Conservation (phyloP, 306 rosid genomes). For the Cucumis cinereus region DNA sequence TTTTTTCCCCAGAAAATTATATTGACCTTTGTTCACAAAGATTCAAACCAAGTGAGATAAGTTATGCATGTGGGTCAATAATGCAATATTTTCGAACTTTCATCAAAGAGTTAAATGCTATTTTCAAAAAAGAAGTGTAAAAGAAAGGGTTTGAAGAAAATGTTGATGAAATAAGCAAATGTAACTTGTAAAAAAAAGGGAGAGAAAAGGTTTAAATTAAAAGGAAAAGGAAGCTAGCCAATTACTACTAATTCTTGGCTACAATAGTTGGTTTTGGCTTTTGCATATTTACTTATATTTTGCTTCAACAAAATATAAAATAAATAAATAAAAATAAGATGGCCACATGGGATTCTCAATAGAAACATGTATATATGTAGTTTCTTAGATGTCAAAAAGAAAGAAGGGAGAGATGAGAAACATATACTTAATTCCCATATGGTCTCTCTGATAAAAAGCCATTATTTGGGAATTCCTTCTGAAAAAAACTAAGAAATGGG, state of each 20-base stretch:
- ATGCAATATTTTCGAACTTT: neutral
- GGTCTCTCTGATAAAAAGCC: neutral
- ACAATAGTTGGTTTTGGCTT: neutral
- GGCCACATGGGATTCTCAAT: neutral
- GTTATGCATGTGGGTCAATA: neutral
- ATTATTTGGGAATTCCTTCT: neutral
- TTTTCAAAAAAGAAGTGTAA: neutral
- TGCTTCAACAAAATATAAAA: too few relatives aligned
- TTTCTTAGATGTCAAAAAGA: neutral
- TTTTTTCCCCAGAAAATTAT: too few relatives aligned
- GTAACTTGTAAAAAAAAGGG: neutral
- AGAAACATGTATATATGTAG: too few relatives aligned
- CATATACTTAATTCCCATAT: neutral
- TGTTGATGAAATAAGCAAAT: neutral
- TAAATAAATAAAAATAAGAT: neutral
- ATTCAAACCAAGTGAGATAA: too few relatives aligned
- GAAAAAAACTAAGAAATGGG: neutral
- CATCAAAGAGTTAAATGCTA: neutral
- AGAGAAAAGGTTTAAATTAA: neutral
- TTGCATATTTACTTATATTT: neutral
- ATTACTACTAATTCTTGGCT: neutral
- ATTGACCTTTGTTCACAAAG: too few relatives aligned
- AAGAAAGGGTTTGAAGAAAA: neutral
- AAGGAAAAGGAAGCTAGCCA: neutral
- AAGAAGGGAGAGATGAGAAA: neutral